phyloP scores from a whole-genome alignment of 768 basidiomycete species.

The Gelatoporia subvermispora region DNA sequence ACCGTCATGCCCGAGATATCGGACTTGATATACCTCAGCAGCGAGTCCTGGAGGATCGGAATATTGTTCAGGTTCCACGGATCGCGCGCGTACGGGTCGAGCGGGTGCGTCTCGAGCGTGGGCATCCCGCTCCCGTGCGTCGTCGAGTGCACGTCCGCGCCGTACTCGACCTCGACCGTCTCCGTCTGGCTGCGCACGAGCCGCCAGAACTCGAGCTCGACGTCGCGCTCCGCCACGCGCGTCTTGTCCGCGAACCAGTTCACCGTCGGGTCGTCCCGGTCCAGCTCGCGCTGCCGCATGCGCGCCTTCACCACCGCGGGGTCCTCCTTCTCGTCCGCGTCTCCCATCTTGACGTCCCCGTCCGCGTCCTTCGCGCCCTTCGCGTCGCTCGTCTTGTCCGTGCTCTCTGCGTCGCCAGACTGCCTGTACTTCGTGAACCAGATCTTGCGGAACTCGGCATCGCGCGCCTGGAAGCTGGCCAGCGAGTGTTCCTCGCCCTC shows the following conservation, averaged over 20 bases:
- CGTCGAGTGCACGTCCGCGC: slow-evolving; percentile 97
- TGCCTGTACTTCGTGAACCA: slow-evolving; percentile 87
- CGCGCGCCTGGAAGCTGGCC: slow-evolving; percentile 87
- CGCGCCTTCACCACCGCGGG: neutral
- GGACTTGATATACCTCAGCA: slow-evolving; percentile 95
- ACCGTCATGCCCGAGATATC: slow-evolving; percentile 99
- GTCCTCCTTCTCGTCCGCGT: neutral
- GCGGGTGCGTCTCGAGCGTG: slow-evolving; percentile 88
- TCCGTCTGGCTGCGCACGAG: slow-evolving; percentile 85
- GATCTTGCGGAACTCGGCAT: slow-evolving; percentile 78
- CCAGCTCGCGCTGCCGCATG: neutral
- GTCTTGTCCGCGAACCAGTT: slow-evolving; percentile 51
- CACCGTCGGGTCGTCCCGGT: slow-evolving; percentile 39
- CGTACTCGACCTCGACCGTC: slow-evolving; percentile 97
- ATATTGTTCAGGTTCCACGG: slow-evolving; percentile 99
- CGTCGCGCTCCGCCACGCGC: slow-evolving; percentile 80
- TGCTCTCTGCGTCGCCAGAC: slow-evolving; percentile 25
- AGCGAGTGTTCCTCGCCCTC: slow-evolving; percentile 96
- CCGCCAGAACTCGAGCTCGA: slow-evolving; percentile 96
- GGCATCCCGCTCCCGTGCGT: slow-evolving; percentile 98
- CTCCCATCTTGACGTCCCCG: neutral
- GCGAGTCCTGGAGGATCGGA: slow-evolving; percentile 86
- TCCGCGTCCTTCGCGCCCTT: slow-evolving; percentile 4
- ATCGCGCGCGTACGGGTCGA: slow-evolving; percentile 82
- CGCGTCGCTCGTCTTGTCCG: slow-evolving; percentile 7